Base-by-base conservation (phyloP, 805 yeast species). In the Wickerhamiella domercqiae region DNA sequence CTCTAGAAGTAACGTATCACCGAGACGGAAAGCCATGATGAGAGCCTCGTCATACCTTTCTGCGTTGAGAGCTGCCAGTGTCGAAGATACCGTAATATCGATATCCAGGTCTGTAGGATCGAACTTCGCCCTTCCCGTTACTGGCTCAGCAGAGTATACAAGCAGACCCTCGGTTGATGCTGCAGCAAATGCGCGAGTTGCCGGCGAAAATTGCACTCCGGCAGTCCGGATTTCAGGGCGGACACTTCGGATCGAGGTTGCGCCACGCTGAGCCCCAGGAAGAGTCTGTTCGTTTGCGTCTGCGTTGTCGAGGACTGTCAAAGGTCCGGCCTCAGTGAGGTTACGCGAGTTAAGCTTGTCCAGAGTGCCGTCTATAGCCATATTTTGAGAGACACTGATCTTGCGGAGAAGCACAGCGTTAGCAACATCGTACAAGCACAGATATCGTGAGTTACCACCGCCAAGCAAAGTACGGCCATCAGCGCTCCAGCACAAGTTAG, bases 31-130 rank as follows among this genome's bases (percentile, higher is more conserved):
- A 0, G 96, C 73, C 96, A 90, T 84, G 11, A 86, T 80, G 40
- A 87, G 59, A 0, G 96, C 87, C 29, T 71, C 71, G 48, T 86
- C 61, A 55, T 73, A 82, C 38, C 74, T 77, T 38, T 65, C 66
- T 35, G 73, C 77, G 5, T 60, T 47, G 30, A 86, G 60, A 5
- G 73, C 68, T 38, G 72, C 77, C 24, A 72, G 40, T 0, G 84
- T 77, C 4, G 79, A 62, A 33, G 73, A 79, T 1, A 94, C 93
- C 0, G 98, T 90, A 21, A 87, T 73, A 49, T 90, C 97, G 34
- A 84, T 64, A 54, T 87, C 97, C 53, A 90, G 67, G 56, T 90
- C 97, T 54, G 82, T 82, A 24, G 98, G 98, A 63, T 90, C 98
- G 54, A 90, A 90, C 40, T 48, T 43, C 21, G 75, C 61, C 35